Evolutionary conservation across 2,329 filamentous ascomycete genomes (phyloP).

Genomic region (Davidsoniella virescens): DNA sequence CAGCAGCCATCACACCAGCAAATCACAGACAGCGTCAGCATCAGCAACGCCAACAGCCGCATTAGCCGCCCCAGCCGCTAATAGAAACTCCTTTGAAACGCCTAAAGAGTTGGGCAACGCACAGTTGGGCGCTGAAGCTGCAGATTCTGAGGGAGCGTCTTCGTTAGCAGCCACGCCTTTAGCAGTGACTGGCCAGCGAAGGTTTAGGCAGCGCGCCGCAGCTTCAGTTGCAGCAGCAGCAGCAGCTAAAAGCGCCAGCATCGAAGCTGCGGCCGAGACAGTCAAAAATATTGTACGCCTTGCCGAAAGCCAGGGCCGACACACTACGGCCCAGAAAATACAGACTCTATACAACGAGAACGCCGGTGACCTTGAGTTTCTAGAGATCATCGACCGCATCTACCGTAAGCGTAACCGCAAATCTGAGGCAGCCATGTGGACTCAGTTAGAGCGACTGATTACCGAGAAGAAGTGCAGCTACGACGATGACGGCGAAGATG

Average conservation of each 20-base stretch:
- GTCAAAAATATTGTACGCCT: constrained; percentile 42
- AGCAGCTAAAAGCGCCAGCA: constrained; percentile 6
- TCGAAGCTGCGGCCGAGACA: constrained; percentile 9
- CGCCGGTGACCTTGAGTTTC: constrained; percentile 32
- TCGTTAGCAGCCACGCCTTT: constrained; percentile 3
- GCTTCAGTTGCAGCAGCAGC: constrained; percentile 13
- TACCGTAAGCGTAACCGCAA: constrained; percentile 43
- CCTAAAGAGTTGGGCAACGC: too few relatives aligned
- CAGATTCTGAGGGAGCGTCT: background rate
- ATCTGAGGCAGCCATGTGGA: constrained; percentile 33
- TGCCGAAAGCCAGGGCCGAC: constrained; percentile 38
- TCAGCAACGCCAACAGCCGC: constrained; percentile 15
- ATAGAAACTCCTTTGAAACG: background rate
- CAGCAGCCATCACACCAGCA: background rate
- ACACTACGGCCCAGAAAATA: constrained; percentile 46
- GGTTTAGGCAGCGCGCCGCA: constrained; percentile 10
- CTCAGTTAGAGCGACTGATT: constrained; percentile 35
- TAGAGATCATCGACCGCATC: constrained; percentile 41
- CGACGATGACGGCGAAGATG: background rate
- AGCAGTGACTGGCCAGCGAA: background rate
- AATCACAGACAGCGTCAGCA: constrained; percentile 5
- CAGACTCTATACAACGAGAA: constrained; percentile 44
- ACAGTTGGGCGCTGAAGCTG: too few relatives aligned
- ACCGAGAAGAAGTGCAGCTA: constrained; percentile 32
- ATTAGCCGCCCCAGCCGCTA: constrained; percentile 13